phyloP scores from a whole-genome alignment of 169 alveolate species.

The Sarcocystis neurona region DNA sequence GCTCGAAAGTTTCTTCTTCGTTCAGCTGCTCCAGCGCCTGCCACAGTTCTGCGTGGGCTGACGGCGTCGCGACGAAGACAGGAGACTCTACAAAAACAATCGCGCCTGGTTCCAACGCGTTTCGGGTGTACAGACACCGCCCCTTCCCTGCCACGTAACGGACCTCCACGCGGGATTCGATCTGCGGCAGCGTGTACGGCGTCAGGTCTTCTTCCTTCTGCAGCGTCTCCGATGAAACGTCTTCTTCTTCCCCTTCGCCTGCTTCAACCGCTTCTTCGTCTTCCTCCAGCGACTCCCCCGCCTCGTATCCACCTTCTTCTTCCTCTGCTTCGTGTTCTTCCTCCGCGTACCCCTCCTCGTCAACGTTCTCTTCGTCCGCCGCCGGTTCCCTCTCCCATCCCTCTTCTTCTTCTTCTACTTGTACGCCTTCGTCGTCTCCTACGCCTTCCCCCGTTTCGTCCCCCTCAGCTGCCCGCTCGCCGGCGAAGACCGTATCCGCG shows the following conservation, averaged over 20 bases:
- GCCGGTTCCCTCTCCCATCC: neutral
- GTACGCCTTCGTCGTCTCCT: neutral
- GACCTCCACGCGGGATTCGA: slow-evolving; percentile 45
- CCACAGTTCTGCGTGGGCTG: slow-evolving; percentile 38
- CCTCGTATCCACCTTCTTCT: slow-evolving; percentile 4
- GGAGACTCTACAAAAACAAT: slow-evolving; percentile 59
- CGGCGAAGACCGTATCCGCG: neutral
- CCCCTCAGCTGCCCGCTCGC: slow-evolving; percentile 1
- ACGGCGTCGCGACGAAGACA: slow-evolving; percentile 59
- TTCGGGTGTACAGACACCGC: slow-evolving; percentile 60
- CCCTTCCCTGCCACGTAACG: slow-evolving; percentile 58
- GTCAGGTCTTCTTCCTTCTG: neutral
- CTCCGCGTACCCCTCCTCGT: neutral
- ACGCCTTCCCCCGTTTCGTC: neutral
- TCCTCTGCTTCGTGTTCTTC: slow-evolving; percentile 27
- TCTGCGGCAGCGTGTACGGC: slow-evolving; percentile 55
- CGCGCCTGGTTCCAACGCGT: slow-evolving; percentile 51
- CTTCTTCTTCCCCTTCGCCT: slow-evolving; percentile 21
- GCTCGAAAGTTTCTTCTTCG: slow-evolving; percentile 51
- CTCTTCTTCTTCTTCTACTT: neutral
- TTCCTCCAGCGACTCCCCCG: neutral
- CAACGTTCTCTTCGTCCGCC: neutral
- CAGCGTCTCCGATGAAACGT: neutral
- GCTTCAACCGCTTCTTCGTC: neutral
- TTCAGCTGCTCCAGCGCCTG: slow-evolving; percentile 2